These are phyloP conservation scores for Amphicarpaea edgeworthii DNA, from an alignment of 306 rosid genomes.

Conservation along the genomic window DNA sequence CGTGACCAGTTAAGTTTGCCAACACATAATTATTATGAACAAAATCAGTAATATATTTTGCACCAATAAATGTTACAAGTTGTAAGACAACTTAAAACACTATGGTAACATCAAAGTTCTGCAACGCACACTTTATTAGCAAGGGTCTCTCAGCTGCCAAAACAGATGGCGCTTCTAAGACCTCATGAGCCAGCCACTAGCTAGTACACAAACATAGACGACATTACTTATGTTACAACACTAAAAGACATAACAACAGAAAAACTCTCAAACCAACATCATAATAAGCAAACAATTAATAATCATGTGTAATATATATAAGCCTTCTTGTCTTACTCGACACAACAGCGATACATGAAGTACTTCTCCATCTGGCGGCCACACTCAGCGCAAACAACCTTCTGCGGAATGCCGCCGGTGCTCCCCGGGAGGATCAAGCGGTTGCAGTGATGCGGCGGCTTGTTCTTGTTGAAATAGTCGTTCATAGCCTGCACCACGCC, in stretches of 20 bases:
- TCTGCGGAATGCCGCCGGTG: conserved; percentile 69
- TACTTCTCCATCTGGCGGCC: conserved; percentile 89
- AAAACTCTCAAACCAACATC: conserved; percentile 29
- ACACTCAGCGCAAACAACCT: conserved; percentile 84
- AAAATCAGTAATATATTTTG: no score
- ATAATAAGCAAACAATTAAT: background rate
- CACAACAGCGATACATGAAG: conserved; percentile 91
- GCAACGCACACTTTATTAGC: conserved; percentile 42
- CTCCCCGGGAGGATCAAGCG: conserved; percentile 79
- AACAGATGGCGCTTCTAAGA: conserved; percentile 15
- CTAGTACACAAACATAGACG: conserved; percentile 24
- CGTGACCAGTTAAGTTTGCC: no score
- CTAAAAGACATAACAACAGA: background rate
- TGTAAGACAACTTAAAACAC: background rate
- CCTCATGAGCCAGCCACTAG: conserved; percentile 13
- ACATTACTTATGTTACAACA: conserved; percentile 3
- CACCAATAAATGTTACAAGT: background rate
- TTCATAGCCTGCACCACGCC: conserved; percentile 57
- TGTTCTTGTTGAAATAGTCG: conserved; percentile 46
- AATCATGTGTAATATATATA: no score
- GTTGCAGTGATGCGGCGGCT: conserved; percentile 75
- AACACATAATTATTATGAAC: no score
- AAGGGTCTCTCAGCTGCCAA: conserved; percentile 12
- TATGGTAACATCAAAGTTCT: conserved; percentile 6
- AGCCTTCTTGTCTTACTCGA: no score